These are phyloP conservation scores for Penicillium concentricum DNA, from an alignment of 2,329 filamentous ascomycete genomes.

Conservation along the genomic window DNA sequence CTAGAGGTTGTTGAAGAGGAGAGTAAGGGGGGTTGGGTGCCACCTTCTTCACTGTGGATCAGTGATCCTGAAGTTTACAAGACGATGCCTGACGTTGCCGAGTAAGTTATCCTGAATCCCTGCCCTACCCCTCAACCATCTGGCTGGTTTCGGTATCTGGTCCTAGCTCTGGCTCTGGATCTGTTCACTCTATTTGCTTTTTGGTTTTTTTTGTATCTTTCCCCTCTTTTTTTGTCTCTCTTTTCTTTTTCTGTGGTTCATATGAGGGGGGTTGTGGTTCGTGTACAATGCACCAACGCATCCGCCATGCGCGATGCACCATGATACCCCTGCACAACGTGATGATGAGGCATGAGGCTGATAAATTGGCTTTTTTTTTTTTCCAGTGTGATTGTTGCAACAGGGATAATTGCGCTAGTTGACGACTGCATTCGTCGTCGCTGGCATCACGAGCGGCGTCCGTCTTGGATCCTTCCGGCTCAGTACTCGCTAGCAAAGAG, in stretches of 20 bases:
- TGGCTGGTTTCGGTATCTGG: neutral
- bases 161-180: neutral
- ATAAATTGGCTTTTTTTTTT: neutral
- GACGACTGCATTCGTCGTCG: constrained; percentile 86
- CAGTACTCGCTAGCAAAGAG: constrained; percentile 54
- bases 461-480: constrained; percentile 54
- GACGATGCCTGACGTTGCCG: constrained; percentile 75
- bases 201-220: neutral
- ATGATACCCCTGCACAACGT: neutral
- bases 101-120: constrained; percentile 59
- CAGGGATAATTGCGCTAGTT: constrained; percentile 82
- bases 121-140: neutral
- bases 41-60: constrained; percentile 88
- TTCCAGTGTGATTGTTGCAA: constrained; percentile 76
- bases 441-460: constrained; percentile 61
- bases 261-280: neutral
- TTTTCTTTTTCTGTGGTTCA: neutral
- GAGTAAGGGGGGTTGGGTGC: constrained; percentile 81
- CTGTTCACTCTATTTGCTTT: neutral
- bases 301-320: neutral
- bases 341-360: constrained; percentile 7
- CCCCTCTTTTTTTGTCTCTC: neutral
- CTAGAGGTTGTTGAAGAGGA: constrained; percentile 70
- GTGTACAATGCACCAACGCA: constrained; percentile 7
- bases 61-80: constrained; percentile 69